Conservation (phyloP, 1,284 basidiomycete species). For the Leccinum idahoense region DNA sequence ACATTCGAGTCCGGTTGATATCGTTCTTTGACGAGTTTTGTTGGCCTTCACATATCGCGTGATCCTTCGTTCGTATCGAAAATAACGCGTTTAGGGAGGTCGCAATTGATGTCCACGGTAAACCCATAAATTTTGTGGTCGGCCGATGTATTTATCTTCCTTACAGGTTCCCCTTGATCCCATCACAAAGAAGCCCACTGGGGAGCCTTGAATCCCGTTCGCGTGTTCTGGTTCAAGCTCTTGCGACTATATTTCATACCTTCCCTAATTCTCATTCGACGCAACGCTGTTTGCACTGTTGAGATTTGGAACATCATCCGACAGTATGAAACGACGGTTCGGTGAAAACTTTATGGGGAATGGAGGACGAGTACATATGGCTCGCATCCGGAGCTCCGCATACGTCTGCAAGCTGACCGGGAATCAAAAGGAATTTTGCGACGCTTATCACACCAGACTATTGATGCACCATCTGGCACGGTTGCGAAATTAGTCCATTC, state of each 20-base stretch:
- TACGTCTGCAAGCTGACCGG: conserved; percentile 68
- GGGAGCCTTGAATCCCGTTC: conserved; percentile 51
- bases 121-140: conserved; percentile 30
- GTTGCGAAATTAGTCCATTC: conserved; percentile 94
- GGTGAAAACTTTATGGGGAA: conserved; percentile 93
- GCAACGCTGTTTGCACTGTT: conserved; percentile 81
- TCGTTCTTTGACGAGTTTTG: conserved; percentile 69
- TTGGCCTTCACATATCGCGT: conserved; percentile 72
- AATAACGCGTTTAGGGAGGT: conserved; percentile 53
- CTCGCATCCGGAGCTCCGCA: conserved; percentile 69
- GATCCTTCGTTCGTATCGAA: conserved; percentile 63
- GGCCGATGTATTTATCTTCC: conserved; percentile 7
- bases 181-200: conserved; percentile 49
- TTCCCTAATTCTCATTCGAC: conserved; percentile 74
- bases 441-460: conserved; percentile 77
- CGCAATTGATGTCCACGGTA: conserved; percentile 42
- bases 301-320: conserved; percentile 86
- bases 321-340: conserved; percentile 71
- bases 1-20: conserved; percentile 57
- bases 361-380: conserved; percentile 78
- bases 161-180: conserved; percentile 46
- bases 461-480: conserved; percentile 77
- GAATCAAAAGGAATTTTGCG: conserved; percentile 80
- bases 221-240: conserved; percentile 77
- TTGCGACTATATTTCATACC: conserved; percentile 82